These are phyloP conservation scores for Selaginella moellendorffii DNA, from an alignment of 75 land plant species.

Conservation along the genomic window DNA sequence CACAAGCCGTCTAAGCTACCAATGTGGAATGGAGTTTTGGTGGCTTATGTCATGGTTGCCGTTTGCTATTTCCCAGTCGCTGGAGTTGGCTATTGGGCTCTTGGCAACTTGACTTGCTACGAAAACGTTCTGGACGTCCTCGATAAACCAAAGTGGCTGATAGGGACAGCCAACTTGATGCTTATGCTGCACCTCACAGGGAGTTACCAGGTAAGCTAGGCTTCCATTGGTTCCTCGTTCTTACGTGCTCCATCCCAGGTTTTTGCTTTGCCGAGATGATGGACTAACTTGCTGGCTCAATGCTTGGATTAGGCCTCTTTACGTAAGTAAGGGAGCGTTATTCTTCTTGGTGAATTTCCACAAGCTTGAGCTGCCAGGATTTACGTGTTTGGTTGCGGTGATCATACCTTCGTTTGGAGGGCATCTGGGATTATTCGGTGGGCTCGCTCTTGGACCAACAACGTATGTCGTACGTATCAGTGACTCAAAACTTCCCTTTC, in stretches of 20 bases:
- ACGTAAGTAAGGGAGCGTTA: too few relatives aligned
- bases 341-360: conserved; percentile 34
- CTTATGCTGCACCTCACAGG: conserved; percentile 87
- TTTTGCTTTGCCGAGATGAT: conserved; percentile 41
- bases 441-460: conserved; percentile 49
- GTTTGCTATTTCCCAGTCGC: conserved; percentile 78
- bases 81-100: conserved; percentile 79
- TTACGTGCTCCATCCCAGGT: not conserved
- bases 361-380: conserved; percentile 25
- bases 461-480: conserved; percentile 36
- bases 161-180: conserved; percentile 81
- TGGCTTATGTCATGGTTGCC: conserved; percentile 62
- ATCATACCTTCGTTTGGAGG: conserved; percentile 47
- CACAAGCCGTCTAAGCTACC: conserved; percentile 63
- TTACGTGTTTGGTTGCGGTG: conserved; percentile 30
- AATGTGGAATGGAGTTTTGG: conserved; percentile 76
- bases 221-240: not conserved
- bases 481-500: too few relatives aligned
- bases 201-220: conserved; percentile 71
- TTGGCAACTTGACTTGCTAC: conserved; percentile 42
- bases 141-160: conserved; percentile 58
- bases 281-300: conserved; percentile 83
- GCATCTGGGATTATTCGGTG: conserved; percentile 49
- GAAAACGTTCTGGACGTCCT: conserved; percentile 57
- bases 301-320: too few relatives aligned